A percentile compares a stretch with the other conserved stretches of the same genome.
These are phyloP conservation scores for Graphilbum fragrans DNA, from an alignment of 2,329 filamentous ascomycete species.

Conservation along the genomic window DNA sequence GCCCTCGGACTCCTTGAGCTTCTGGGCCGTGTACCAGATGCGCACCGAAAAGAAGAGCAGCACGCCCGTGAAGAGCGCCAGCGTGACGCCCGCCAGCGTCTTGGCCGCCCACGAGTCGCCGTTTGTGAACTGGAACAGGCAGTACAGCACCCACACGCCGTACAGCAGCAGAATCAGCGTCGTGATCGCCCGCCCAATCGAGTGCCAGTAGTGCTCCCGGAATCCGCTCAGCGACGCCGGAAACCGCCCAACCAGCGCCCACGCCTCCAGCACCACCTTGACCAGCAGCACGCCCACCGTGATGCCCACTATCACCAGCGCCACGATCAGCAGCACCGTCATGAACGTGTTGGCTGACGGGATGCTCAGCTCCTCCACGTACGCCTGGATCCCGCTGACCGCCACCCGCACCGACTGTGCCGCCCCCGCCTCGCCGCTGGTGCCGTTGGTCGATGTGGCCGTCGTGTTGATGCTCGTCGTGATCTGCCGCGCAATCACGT, in stretches of 20 bases:
- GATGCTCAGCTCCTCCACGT: conserved; percentile 71
- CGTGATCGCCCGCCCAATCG: conserved; percentile 79
- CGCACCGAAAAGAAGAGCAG: conserved; percentile 75
- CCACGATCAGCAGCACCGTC: conserved; percentile 81
- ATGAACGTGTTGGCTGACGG: conserved; percentile 90
- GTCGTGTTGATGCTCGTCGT: conserved; percentile 31
- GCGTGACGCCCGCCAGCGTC: conserved; percentile 66
- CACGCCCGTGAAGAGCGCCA: conserved; percentile 67
- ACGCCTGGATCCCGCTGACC: conserved; percentile 69
- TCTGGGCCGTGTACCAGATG: conserved; percentile 65
- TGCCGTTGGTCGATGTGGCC: conserved; percentile 10
- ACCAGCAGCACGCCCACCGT: conserved; percentile 77
- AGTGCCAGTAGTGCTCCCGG: conserved; percentile 92
- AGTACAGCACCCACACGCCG: conserved; percentile 91
- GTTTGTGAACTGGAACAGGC: conserved; percentile 85
- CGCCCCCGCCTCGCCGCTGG: conserved; percentile 13
- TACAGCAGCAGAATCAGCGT: conserved; percentile 85
- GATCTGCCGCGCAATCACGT: conserved; percentile 36
- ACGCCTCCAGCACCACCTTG: conserved; percentile 83
- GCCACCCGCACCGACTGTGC: conserved; percentile 22
- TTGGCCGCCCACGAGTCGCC: conserved; percentile 95
- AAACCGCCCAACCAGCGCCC: conserved; percentile 82
- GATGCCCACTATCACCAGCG: conserved; percentile 73
- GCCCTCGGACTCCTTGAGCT: conserved; percentile 64
- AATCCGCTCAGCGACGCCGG: conserved; percentile 70